Conservation (phyloP, 2,329 filamentous ascomycete genomes). For the Aspergillus vadensis region DNA sequence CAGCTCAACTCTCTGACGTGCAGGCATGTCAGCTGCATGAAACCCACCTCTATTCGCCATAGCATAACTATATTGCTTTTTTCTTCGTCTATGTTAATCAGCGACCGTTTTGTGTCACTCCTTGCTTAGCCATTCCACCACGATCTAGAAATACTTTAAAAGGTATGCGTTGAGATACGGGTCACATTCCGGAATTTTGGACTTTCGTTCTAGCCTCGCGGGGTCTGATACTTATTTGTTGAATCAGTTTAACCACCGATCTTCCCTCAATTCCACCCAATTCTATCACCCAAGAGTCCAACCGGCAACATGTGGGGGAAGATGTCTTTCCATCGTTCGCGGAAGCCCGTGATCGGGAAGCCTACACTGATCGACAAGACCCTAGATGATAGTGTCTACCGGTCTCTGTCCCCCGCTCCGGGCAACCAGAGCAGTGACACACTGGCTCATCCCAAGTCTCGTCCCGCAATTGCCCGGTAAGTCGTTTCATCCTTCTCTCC, state of each 20-base stretch:
- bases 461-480: constrained; percentile 45
- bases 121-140: not conserved
- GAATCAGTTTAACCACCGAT: not conserved
- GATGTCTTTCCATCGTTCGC: constrained; percentile 47
- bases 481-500: constrained; percentile 14
- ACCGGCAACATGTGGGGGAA: constrained; percentile 57
- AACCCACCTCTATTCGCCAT: not conserved
- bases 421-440: constrained; percentile 29
- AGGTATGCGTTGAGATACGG: not conserved
- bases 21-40: constrained; percentile 25
- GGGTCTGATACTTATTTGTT: not conserved
- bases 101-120: not conserved
- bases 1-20: constrained; percentile 17
- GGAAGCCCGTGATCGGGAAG: constrained; percentile 48
- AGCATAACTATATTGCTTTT: not conserved
- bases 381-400: constrained; percentile 49
- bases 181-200: not conserved
- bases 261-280: not conserved
- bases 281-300: not conserved
- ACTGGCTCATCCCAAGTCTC: constrained; percentile 26
- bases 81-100: not conserved
- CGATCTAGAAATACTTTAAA: not conserved
- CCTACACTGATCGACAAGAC: constrained; percentile 50
- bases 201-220: not conserved
- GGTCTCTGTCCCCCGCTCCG: constrained; percentile 38